phyloP scores from a whole-genome alignment of 805 yeast species.

The Starmerella floricola region DNA sequence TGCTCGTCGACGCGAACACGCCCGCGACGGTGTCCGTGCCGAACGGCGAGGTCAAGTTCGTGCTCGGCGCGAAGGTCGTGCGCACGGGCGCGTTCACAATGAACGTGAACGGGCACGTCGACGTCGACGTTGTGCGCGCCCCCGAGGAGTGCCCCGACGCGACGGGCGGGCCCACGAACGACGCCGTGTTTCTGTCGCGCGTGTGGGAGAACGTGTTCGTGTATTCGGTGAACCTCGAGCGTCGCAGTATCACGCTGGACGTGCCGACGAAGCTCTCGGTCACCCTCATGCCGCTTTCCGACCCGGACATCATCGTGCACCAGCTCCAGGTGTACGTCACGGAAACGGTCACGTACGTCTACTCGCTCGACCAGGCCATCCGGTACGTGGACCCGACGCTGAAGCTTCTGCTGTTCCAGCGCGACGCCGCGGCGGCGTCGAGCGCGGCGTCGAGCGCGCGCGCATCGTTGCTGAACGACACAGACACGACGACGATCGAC shows the following conservation, averaged over 20 bases:
- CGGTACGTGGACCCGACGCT: conserved; percentile 22
- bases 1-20: conserved; percentile 58
- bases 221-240: conserved; percentile 67
- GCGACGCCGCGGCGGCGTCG: conserved; percentile 12
- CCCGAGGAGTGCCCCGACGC: conserved; percentile 46
- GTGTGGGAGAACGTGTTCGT: conserved; percentile 78
- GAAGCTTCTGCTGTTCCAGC: conserved; percentile 19
- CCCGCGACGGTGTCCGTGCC: conserved; percentile 64
- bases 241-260: conserved; percentile 62
- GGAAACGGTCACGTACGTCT: conserved; percentile 23
- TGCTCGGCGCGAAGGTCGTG: conserved; percentile 47
- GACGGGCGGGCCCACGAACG: conserved; percentile 50
- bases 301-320: conserved; percentile 60
- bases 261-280: conserved; percentile 65
- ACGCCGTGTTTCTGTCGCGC: conserved; percentile 66
- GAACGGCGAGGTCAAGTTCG: conserved; percentile 58
- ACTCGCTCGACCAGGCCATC: conserved; percentile 22
- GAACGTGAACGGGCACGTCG: conserved; percentile 46
- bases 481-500: conserved; percentile 19
- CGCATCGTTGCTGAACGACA: conserved; percentile 13
- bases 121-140: conserved; percentile 52
- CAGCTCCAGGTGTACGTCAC: conserved; percentile 29
- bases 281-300: conserved; percentile 49
- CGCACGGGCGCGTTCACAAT: conserved; percentile 68
- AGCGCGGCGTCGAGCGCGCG: conserved; percentile 7